Evolutionary conservation across 441 rosid species (phyloP), one percentile per base, ranked within the genome.

Genomic region (Corymbia citriodora): DNA sequence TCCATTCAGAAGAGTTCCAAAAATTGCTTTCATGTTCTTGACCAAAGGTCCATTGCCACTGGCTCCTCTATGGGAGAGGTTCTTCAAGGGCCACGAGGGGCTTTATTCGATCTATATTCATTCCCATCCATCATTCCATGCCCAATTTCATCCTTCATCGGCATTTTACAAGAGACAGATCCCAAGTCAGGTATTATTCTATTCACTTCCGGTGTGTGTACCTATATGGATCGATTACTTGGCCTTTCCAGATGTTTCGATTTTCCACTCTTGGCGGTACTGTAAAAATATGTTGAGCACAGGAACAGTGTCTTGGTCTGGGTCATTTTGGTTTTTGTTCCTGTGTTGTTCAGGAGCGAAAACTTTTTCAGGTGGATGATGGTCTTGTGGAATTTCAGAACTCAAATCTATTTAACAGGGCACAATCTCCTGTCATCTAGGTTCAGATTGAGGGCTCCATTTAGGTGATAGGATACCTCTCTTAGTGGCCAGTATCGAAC

Each of bases 51-150:
- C 91, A 1, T 55, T 90, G 87, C 91, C 91, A 1, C 74, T 90
- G 86, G 91, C 91, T 55, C 87, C 91, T 70, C 91, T 90, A 50
- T 90, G 91, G 91, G 91, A 90, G 89, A 90, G 49, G 72, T 90
- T 90, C 54, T 88, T 90, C 53, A 90, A 87, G 87, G 91, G 91
- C 40, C 91, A 90, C 29, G 87, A 72, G 87, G 89, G 85, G n/a
- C 91, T 48, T 45, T 90, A 87, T 74, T 90, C 91, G 1, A 90
- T 90, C 72, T 90, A 90, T 87, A 33, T 90, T 10, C 91, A 90
- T 74, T 72, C 91, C 53, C 59, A 74, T 50, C 91, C 91, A 10
- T 90, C 91, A 45, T 90, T 90, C 21, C 91, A 90, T 87, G 72
- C 91, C 70, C 31, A 70, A 12, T 90, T 90, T 83, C 68, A 0